phyloP scores from a whole-genome alignment of 1,284 basidiomycete species.

The Apiotrichum domesticum region DNA sequence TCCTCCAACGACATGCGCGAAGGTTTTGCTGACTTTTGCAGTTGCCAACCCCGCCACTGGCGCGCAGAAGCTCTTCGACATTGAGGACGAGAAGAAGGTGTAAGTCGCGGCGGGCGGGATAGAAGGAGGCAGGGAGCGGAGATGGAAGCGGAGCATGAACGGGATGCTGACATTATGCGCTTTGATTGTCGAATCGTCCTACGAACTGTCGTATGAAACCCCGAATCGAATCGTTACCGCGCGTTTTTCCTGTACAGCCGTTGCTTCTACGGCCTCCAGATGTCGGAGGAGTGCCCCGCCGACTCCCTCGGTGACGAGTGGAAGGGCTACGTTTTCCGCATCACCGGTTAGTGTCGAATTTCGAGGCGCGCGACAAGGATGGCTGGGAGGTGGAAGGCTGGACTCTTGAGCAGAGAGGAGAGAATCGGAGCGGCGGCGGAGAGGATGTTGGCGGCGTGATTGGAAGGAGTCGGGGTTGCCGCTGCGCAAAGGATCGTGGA shows the following conservation, averaged over 20 bases:
- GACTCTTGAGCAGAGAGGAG: background rate
- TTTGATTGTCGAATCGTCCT: too few species aligned
- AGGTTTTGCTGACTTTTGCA: too few species aligned
- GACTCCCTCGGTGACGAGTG: slow-evolving; percentile 92
- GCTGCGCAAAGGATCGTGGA: background rate
- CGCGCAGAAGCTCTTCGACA: slow-evolving; percentile 91
- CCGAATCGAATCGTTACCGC: too few species aligned
- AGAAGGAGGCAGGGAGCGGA: background rate
- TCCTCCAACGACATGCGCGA: too few species aligned
- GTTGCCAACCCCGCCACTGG: slow-evolving; percentile 73
- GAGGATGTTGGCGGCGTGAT: too few species aligned
- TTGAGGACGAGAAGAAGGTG: slow-evolving; percentile 88
- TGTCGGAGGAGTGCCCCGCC: slow-evolving; percentile 82
- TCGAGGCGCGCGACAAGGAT: slow-evolving; percentile 47
- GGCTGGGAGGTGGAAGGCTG: background rate
- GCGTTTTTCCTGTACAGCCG: slow-evolving; percentile 53
- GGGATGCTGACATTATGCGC: too few species aligned
- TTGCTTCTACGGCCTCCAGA: slow-evolving; percentile 94
- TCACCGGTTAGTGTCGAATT: slow-evolving; percentile 62
- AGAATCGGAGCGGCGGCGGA: background rate
- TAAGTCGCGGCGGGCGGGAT: slow-evolving; percentile 49
- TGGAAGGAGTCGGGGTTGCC: too few species aligned
- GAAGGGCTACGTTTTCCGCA: slow-evolving; percentile 94
- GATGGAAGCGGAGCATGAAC: too few species aligned
- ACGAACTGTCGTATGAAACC: too few species aligned